These are phyloP conservation scores for Colletotrichum somersetense DNA, from an alignment of 2,329 filamentous ascomycete species.

Conservation along the genomic window DNA sequence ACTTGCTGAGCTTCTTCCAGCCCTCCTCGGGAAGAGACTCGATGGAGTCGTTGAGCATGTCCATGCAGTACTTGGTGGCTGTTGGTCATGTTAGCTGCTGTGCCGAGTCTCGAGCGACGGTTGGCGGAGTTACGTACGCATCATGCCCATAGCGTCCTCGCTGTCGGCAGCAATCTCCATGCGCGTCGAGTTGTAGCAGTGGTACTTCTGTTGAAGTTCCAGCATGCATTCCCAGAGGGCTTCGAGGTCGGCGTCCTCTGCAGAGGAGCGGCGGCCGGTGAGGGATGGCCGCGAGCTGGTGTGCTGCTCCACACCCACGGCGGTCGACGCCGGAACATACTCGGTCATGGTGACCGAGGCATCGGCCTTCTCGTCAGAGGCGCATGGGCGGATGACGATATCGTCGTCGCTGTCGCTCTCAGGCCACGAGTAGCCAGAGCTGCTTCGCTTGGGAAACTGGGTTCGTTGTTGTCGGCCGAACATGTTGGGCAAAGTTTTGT, in stretches of 20 bases:
- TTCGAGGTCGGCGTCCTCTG: slow-evolving; percentile 34
- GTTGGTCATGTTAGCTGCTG: slow-evolving; percentile 4
- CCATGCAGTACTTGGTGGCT: slow-evolving; percentile 45
- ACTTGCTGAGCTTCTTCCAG: slow-evolving; percentile 43
- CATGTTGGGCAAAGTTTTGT: slow-evolving; percentile 12
- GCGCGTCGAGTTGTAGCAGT: slow-evolving; percentile 43
- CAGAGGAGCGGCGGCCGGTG: slow-evolving; percentile 34
- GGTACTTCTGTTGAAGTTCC: slow-evolving; percentile 41
- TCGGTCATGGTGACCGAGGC: slow-evolving; percentile 38
- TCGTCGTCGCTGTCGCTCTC: slow-evolving; percentile 42
- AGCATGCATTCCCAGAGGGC: slow-evolving; percentile 43
- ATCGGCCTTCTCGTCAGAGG: slow-evolving; percentile 36
- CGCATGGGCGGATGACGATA: slow-evolving; percentile 38
- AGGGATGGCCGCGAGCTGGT: slow-evolving; percentile 20
- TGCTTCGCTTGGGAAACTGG: slow-evolving; percentile 31
- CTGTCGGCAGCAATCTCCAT: slow-evolving; percentile 43
- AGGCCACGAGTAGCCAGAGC: slow-evolving; percentile 37
- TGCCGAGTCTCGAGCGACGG: no score
- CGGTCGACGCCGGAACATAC: slow-evolving; percentile 22
- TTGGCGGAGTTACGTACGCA: slow-evolving; percentile 29
- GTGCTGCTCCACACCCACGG: slow-evolving; percentile 5
- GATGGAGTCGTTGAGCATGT: slow-evolving; percentile 45
- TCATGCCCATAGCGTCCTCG: slow-evolving; percentile 40
- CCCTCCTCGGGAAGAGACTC: slow-evolving; percentile 45
- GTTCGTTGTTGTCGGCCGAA: slow-evolving; percentile 31